Percentiles rank a stretch among this genome's conserved stretches.
These are phyloP conservation scores for Ceratobasidium sp. DNA, from an alignment of 1,284 basidiomycete species.

Conservation along the genomic window DNA sequence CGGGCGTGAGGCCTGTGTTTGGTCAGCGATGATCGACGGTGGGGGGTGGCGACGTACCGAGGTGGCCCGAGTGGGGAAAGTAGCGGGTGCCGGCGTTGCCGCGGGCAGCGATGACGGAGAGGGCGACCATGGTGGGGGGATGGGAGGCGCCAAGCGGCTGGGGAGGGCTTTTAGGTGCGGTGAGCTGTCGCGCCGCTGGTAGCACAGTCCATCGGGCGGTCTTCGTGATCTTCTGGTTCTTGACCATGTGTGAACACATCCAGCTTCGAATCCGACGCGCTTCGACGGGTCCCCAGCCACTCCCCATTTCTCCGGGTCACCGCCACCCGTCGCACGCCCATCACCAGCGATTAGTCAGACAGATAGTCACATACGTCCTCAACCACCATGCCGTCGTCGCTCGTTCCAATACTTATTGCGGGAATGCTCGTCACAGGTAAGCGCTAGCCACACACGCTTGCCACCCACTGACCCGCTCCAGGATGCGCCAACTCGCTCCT, in stretches of 20 bases:
- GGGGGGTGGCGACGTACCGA: conserved; percentile 58
- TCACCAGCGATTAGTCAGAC: too few species aligned
- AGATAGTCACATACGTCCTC: too few species aligned
- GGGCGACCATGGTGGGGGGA: conserved; percentile 47
- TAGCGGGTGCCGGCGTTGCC: conserved; percentile 76
- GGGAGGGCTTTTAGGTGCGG: conserved; percentile 24
- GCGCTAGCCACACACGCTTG: not conserved
- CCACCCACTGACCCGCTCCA: conserved; percentile 18
- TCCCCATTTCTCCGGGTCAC: conserved; percentile 50
- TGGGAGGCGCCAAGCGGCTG: conserved; percentile 38
- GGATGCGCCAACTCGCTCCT: conserved; percentile 72
- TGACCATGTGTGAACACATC: conserved; percentile 26
- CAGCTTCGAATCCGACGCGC: conserved; percentile 8
- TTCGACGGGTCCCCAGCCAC: not conserved
- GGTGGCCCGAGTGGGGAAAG: conserved; percentile 81
- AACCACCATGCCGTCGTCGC: conserved; percentile 34
- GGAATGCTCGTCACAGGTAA: conserved; percentile 82
- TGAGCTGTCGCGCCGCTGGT: conserved; percentile 38
- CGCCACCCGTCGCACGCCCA: conserved; percentile 4
- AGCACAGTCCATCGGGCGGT: conserved; percentile 24
- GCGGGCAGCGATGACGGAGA: conserved; percentile 55
- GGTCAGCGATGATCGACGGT: not conserved
- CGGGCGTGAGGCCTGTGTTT: conserved; percentile 69
- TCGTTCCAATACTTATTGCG: conserved; percentile 67
- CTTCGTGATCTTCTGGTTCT: conserved; percentile 34